Evolutionary conservation across 2,329 filamentous ascomycete genomes (phyloP), one percentile per base, ranked within the genome.

Genomic region (Dactylellina haptotyla): DNA sequence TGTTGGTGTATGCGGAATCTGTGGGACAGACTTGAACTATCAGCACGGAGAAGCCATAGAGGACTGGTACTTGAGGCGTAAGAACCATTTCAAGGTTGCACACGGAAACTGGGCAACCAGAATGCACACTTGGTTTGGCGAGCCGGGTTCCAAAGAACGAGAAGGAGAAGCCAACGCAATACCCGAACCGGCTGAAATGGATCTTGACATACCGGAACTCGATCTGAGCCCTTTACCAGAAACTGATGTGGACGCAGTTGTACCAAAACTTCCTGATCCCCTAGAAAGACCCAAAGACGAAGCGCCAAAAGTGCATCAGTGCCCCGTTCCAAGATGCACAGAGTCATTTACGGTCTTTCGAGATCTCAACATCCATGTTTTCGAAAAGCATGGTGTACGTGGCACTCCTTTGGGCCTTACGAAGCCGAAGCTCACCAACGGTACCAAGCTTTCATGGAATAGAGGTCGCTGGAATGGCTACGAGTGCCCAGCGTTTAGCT

Each of bases 71-170:
- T 50, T 73, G 46, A 57, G 43, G 10, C 23, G 66, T 10, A 73
- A 73, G 39, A 73, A 61, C 23, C 69, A 73, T 25, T 73, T 73
- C 16, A 37, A 66, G 14, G 56, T 62, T 32, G 69, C 69, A 3
- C 69, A 73, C 23, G 69, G 69, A 39, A 66, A 20, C 41, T 73
- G 69, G 69, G 69, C 69, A 1, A 61, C 54, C n/a, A 54, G 69
- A 43, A 73, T 73, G 69, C 53, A 54, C 10, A 61, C 23, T 12
- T 73, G 61, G 61, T 73, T 66, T 16, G 32, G 56, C n/a, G 30
- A 30, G 1, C 14, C 51, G 16, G 10, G 16, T 14, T 6, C 14
- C 12, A n/a, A n/a, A 5, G 4, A 34, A 26, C 34, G 12, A n/a
- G 23, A 18, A 6, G 10, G 32, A 6, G 41, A 46, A 4, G 20